These are phyloP conservation scores for Euphorbia neoarborescens DNA, from an alignment of 441 rosid species.

Conservation along the genomic window DNA sequence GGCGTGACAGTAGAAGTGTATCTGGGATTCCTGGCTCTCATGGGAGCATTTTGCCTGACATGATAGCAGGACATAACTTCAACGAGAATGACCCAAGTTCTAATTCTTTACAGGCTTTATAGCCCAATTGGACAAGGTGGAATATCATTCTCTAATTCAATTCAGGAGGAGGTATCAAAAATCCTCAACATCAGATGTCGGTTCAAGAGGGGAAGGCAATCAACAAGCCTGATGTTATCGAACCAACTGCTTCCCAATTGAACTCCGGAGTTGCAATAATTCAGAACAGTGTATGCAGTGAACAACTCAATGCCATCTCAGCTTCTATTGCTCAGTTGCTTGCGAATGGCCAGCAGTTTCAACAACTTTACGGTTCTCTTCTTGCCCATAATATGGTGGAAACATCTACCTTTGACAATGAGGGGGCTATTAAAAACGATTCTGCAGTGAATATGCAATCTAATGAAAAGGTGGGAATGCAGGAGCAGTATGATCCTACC, in stretches of 20 bases:
- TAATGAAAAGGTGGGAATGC: slow-evolving; percentile 28
- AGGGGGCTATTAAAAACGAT: slow-evolving; percentile 30
- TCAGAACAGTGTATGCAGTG: slow-evolving; percentile 46
- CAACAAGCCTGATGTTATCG: slow-evolving; percentile 22
- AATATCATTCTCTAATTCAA: slow-evolving; percentile 25
- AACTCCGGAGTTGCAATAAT: slow-evolving; percentile 29
- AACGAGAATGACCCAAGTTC: slow-evolving; percentile 39
- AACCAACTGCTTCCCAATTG: slow-evolving; percentile 25
- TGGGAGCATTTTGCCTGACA: slow-evolving; percentile 28
- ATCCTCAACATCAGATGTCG: slow-evolving; percentile 30
- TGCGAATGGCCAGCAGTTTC: slow-evolving; percentile 68
- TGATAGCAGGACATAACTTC: slow-evolving; percentile 28
- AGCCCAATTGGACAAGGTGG: slow-evolving; percentile 43
- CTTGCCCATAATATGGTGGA: slow-evolving; percentile 31
- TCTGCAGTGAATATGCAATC: slow-evolving; percentile 26
- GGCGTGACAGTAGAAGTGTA: slow-evolving; percentile 19
- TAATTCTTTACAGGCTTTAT: slow-evolving; percentile 32
- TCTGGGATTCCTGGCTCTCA: slow-evolving; percentile 26
- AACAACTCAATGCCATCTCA: slow-evolving; percentile 50
- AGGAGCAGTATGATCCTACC: slow-evolving; percentile 43
- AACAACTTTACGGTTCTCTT: slow-evolving; percentile 46
- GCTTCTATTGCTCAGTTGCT: slow-evolving; percentile 72
- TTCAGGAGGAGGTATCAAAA: slow-evolving; percentile 26
- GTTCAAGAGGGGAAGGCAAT: slow-evolving; percentile 26
- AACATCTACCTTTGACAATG: slow-evolving; percentile 26